phyloP scores from a whole-genome alignment of 495 filamentous ascomycete species.

The Neurospora sp. region DNA sequence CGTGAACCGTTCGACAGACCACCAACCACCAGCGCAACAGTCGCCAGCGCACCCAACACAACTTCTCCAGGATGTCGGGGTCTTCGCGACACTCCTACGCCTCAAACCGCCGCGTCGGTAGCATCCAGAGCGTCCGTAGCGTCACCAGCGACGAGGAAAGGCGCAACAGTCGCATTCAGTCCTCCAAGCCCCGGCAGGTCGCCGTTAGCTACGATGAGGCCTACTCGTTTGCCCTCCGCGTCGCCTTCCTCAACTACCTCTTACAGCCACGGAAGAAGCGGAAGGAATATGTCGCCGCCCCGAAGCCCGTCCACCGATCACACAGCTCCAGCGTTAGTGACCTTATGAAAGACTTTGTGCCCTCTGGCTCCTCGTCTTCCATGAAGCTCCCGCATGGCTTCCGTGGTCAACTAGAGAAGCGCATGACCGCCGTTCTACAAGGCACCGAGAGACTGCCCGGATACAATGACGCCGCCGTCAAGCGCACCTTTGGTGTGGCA shows the following conservation, averaged over 20 bases:
- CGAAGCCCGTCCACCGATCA: conserved; percentile 48
- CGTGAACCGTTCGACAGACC: neutral
- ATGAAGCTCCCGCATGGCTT: conserved; percentile 41
- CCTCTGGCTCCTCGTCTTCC: conserved; percentile 25
- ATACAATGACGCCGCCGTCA: conserved; percentile 77
- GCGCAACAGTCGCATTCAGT: conserved; percentile 19
- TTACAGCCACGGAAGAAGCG: conserved; percentile 83
- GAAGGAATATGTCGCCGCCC: conserved; percentile 66
- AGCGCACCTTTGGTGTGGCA: conserved; percentile 88
- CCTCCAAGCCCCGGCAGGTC: conserved; percentile 28
- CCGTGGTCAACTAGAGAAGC: conserved; percentile 65
- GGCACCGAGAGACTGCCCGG: conserved; percentile 54
- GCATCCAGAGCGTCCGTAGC: conserved; percentile 26
- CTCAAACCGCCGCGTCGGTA: conserved; percentile 34
- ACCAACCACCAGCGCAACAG: neutral
- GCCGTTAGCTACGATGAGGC: conserved; percentile 57
- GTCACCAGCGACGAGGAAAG: conserved; percentile 17
- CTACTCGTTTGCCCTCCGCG: conserved; percentile 80
- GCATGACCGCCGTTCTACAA: conserved; percentile 75
- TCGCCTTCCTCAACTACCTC: conserved; percentile 87
- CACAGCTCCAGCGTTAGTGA: conserved; percentile 63
- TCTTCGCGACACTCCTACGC: conserved; percentile 27
- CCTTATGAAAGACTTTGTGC: conserved; percentile 46
- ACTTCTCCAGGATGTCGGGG: conserved; percentile 30
- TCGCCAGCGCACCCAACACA: neutral